phyloP scores from a whole-genome alignment of 2,329 filamentous ascomycete genomes.

The Anisogramma anomala region DNA sequence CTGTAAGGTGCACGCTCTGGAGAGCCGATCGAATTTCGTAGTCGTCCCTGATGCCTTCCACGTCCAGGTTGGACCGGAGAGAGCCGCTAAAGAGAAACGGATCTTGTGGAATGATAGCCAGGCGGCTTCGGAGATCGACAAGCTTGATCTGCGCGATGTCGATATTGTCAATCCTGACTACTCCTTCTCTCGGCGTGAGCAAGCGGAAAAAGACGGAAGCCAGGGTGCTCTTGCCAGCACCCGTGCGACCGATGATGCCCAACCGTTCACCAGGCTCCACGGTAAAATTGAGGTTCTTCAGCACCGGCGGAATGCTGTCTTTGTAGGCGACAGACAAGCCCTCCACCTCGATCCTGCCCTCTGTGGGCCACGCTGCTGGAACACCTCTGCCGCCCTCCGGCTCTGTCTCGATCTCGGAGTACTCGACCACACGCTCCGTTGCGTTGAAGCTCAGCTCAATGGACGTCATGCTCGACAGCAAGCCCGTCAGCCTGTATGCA shows the following conservation, averaged over 20 bases:
- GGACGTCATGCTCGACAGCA: conserved; percentile 26
- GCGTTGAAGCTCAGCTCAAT: conserved; percentile 32
- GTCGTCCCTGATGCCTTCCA: conserved; percentile 49
- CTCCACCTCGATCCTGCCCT: conserved; percentile 28
- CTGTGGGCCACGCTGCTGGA: conserved; percentile 30
- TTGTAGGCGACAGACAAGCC: conserved; percentile 28
- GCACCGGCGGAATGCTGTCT: conserved; percentile 25
- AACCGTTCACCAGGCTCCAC: conserved; percentile 45
- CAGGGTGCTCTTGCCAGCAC: conserved; percentile 54
- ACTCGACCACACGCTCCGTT: conserved; percentile 33
- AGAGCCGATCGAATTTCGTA: conserved; percentile 49
- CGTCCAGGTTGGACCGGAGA: conserved; percentile 51
- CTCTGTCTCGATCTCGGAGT: conserved; percentile 28
- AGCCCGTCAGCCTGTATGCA: conserved; percentile 23
- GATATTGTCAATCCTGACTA: conserved; percentile 33
- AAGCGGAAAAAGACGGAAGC: conserved; percentile 54
- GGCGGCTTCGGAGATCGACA: conserved; percentile 45
- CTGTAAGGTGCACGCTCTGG: conserved; percentile 48
- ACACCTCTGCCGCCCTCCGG: conserved; percentile 24
- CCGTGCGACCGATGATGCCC: conserved; percentile 53
- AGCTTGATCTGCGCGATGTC: conserved; percentile 49
- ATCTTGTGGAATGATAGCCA: conserved; percentile 57
- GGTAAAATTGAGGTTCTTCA: conserved; percentile 28
- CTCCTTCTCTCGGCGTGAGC: conserved; percentile 31
- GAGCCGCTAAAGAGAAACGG: conserved; percentile 56